These are phyloP conservation scores for Leccinum solheimii DNA, from an alignment of 1,284 basidiomycete genomes.

Conservation along the genomic window DNA sequence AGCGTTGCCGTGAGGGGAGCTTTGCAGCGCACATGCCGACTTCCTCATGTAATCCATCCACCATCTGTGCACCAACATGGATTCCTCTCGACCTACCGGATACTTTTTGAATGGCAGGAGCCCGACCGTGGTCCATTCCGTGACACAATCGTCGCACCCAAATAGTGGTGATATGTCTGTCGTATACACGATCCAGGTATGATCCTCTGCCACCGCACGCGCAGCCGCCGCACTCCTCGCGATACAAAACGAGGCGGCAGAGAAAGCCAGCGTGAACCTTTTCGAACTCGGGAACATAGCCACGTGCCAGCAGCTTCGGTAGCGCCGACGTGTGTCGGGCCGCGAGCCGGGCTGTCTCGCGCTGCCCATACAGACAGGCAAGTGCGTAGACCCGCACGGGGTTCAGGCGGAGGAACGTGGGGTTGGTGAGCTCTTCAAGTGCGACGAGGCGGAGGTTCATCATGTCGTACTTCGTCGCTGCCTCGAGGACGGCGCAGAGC, in stretches of 20 bases:
- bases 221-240: constrained; percentile 10
- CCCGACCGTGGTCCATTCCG: background rate
- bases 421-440: constrained; percentile 7
- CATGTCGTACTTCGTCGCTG: constrained; percentile 27
- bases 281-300: constrained; percentile 18
- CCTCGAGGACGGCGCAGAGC: constrained; percentile 13
- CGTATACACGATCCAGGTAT: constrained; percentile 9
- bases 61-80: constrained; percentile 9
- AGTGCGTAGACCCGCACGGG: constrained; percentile 22
- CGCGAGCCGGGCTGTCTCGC: constrained; percentile 9
- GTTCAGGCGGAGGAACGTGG: constrained; percentile 4
- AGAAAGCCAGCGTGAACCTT: constrained; percentile 9
- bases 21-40: constrained; percentile 6
- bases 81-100: background rate
- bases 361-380: constrained; percentile 13
- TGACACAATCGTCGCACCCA: background rate
- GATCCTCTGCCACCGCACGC: background rate
- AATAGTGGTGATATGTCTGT: background rate
- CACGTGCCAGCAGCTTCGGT: background rate
- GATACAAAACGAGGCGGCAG: constrained; percentile 15
- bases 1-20: background rate
- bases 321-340: constrained; percentile 14
- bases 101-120: constrained; percentile 5
- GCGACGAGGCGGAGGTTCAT: background rate
- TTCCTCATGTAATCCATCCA: constrained; percentile 19